Evolutionary conservation across 1,139 yeast species (phyloP).

Genomic region (Taphrina pruni): DNA sequence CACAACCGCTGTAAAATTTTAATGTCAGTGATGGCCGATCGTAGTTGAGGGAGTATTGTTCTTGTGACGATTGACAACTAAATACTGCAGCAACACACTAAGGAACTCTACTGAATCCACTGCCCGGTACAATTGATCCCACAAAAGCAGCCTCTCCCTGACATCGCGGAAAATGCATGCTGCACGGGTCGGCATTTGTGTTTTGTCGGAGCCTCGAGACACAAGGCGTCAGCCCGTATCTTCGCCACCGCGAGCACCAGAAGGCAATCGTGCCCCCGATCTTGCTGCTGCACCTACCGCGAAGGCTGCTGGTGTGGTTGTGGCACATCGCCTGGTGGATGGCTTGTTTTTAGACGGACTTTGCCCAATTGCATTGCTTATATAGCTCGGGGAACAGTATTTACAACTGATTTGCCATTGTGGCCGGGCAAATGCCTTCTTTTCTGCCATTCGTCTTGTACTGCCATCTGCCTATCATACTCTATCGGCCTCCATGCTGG

Average conservation of each 20-base stretch:
- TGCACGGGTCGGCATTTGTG: background rate
- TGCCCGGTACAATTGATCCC: no score
- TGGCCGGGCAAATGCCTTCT: background rate
- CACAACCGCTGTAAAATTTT: background rate
- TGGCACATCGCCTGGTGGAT: conserved; percentile 3
- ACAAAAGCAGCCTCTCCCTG: no score
- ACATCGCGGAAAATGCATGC: no score
- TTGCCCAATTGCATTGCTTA: background rate
- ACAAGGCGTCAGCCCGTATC: background rate
- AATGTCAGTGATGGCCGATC: no score
- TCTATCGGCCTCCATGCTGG: background rate
- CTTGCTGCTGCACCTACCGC: background rate
- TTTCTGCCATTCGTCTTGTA: conserved; percentile 1
- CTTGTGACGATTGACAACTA: no score
- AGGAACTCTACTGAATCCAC: no score
- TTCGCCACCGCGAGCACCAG: background rate
- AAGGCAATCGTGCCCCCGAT: background rate
- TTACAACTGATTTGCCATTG: conserved; percentile 8
- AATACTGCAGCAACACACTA: no score
- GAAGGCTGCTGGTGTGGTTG: background rate
- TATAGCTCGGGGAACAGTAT: background rate
- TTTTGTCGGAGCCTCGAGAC: background rate
- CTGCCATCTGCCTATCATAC: background rate
- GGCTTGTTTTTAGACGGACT: conserved; percentile 24
- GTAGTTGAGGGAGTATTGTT: no score